Conservation (phyloP, 495 filamentous ascomycete species). For the Penicillium goetzii region DNA sequence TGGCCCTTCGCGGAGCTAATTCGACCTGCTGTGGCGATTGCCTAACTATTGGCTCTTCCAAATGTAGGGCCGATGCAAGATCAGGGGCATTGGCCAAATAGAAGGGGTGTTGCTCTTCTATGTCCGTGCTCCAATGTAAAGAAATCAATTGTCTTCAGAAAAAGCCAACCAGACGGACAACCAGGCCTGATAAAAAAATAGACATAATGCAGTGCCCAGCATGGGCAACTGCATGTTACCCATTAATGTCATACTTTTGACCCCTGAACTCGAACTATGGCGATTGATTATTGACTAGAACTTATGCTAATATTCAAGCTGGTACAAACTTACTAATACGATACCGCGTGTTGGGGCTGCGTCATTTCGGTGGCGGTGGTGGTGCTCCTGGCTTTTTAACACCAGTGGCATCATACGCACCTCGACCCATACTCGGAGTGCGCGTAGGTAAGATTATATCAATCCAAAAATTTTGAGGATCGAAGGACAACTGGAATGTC, state of each 20-base stretch:
- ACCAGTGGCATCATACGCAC: too few relatives aligned
- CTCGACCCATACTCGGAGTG: too few relatives aligned
- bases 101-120: too few relatives aligned
- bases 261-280: not conserved
- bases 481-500: not conserved
- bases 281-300: not conserved
- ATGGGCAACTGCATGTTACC: not conserved
- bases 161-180: not conserved
- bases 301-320: not conserved
- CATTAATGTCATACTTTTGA: not conserved
- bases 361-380: slow-evolving; percentile 7
- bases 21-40: too few relatives aligned
- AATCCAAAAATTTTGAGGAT: not conserved
- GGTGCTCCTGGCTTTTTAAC: slow-evolving; percentile 5
- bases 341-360: not conserved
- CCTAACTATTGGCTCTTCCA: too few relatives aligned
- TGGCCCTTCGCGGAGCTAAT: too few relatives aligned
- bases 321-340: not conserved
- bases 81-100: too few relatives aligned
- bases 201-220: not conserved
- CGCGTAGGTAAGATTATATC: too few relatives aligned
- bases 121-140: too few relatives aligned
- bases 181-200: not conserved
- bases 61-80: too few relatives aligned
- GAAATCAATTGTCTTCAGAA: not conserved